A percentile compares a stretch with the other conserved stretches of the same genome.
Conservation (phyloP, 805 yeast genomes). For the Saccharomycopsis olivae region DNA sequence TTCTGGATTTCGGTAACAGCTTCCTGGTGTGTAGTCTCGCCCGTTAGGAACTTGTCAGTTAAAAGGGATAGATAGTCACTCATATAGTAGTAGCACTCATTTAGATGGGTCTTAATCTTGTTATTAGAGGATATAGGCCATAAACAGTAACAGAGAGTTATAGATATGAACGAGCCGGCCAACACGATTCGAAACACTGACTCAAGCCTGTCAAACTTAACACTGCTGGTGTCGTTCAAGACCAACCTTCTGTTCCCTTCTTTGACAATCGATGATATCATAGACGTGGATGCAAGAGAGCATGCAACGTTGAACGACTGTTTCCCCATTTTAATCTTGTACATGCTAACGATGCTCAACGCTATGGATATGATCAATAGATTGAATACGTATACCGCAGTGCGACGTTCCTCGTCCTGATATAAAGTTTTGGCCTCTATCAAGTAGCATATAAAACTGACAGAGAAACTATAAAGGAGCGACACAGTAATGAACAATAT, state of each 20-base stretch:
- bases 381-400: too few relatives aligned
- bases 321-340: conserved; percentile 56
- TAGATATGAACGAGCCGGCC: conserved; percentile 50
- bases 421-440: too few relatives aligned
- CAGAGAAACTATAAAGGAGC: conserved; percentile 38
- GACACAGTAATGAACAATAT: conserved; percentile 48
- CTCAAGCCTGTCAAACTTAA: conserved; percentile 44
- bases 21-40: conserved; percentile 35
- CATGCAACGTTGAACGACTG: conserved; percentile 76
- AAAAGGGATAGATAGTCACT: conserved; percentile 28
- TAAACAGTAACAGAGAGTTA: conserved; percentile 46
- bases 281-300: conserved; percentile 59
- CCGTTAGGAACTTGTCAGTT: conserved; percentile 35
- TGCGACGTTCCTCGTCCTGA: too few relatives aligned
- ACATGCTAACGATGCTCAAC: conserved; percentile 55
- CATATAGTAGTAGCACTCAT: conserved; percentile 41
- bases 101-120: conserved; percentile 35
- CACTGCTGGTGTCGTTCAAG: conserved; percentile 28
- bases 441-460: conserved; percentile 42
- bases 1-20: conserved; percentile 24
- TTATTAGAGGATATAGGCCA: conserved; percentile 53
- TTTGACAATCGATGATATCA: conserved; percentile 60
- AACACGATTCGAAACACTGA: conserved; percentile 48
- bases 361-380: conserved; percentile 43
- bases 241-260: conserved; percentile 50